A percentile compares a stretch with the other conserved stretches of the same genome.
phyloP scores from a whole-genome alignment of 495 filamentous ascomycete genomes.

The Penicillium pulvis region DNA sequence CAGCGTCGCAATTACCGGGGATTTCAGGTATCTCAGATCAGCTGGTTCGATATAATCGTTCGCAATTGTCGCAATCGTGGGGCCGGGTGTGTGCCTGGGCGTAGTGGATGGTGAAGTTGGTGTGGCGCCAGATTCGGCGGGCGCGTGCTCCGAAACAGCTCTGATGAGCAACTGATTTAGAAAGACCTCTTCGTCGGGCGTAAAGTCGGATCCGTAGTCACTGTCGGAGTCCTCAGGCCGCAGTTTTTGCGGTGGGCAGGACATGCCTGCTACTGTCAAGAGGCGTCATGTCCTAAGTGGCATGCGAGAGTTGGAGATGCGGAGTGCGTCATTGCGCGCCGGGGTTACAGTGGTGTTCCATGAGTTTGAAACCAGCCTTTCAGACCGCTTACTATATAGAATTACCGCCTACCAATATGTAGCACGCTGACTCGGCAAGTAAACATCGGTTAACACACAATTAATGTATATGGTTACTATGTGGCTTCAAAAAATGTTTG shows the following conservation, averaged over 20 bases:
- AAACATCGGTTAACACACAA: no score
- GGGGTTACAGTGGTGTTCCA: no score
- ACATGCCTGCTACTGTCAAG: constrained; percentile 38
- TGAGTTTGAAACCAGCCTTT: no score
- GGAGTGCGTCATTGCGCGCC: constrained; percentile 17
- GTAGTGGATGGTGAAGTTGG: constrained; percentile 7
- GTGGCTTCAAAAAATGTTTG: no score
- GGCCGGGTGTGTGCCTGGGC: constrained; percentile 11
- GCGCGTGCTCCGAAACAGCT: constrained; percentile 34
- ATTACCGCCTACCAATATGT: no score
- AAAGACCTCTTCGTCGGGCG: constrained; percentile 60
- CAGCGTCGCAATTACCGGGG: constrained; percentile 12
- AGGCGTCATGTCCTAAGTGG: constrained; percentile 25
- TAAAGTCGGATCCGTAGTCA: constrained; percentile 76
- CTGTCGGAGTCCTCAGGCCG: constrained; percentile 21
- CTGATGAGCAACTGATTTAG: constrained; percentile 47
- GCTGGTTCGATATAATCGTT: constrained; percentile 9
- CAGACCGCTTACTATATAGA: no score
- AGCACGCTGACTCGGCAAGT: no score
- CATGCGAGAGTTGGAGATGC: constrained; percentile 12
- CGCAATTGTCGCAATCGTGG: constrained; percentile 8
- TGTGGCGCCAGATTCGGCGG: constrained; percentile 19
- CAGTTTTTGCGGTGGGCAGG: constrained; percentile 31
- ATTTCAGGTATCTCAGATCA: constrained; percentile 15
- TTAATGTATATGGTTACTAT: no score